Evolutionary conservation across 148 eudicot species (phyloP).

Genomic region (Amaranthus palmeri): DNA sequence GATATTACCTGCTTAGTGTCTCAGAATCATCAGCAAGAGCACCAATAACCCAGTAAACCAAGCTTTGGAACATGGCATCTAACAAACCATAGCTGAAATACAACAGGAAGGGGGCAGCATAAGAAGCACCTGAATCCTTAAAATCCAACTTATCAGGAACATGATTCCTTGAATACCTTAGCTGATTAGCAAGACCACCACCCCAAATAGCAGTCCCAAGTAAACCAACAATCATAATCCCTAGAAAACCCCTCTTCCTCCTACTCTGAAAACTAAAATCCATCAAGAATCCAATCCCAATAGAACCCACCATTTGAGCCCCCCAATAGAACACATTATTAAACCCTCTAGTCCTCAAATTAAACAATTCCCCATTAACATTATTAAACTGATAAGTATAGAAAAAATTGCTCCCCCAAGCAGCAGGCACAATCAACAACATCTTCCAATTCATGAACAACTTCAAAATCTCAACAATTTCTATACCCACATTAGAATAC

Average conservation of each 20-base stretch:
- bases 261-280: constrained; percentile 82
- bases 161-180: constrained; percentile 39
- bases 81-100: constrained; percentile 79
- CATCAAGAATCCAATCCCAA: constrained; percentile 64
- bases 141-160: constrained; percentile 53
- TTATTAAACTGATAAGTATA: constrained; percentile 91
- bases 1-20: constrained; percentile 79
- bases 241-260: constrained; percentile 65
- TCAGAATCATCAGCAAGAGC: constrained; percentile 82
- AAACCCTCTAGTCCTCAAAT: constrained; percentile 82
- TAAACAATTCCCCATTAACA: constrained; percentile 84
- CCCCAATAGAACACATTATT: constrained; percentile 96
- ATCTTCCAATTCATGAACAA: constrained; percentile 85
- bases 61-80: constrained; percentile 94
- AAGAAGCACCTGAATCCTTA: constrained; percentile 64
- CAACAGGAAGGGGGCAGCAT: constrained; percentile 81
- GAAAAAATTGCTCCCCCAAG: constrained; percentile 90
- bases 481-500: constrained; percentile 62
- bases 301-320: constrained; percentile 90
- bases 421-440: constrained; percentile 66
- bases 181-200: constrained; percentile 83
- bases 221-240: constrained; percentile 55
- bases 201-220: constrained; percentile 82
- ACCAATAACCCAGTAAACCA: constrained; percentile 96
- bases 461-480: constrained; percentile 49